A percentile compares a stretch with the other conserved stretches of the same genome.
These are phyloP conservation scores for Fusarium torreyae DNA, from an alignment of 2,329 filamentous ascomycete species.

Conservation along the genomic window DNA sequence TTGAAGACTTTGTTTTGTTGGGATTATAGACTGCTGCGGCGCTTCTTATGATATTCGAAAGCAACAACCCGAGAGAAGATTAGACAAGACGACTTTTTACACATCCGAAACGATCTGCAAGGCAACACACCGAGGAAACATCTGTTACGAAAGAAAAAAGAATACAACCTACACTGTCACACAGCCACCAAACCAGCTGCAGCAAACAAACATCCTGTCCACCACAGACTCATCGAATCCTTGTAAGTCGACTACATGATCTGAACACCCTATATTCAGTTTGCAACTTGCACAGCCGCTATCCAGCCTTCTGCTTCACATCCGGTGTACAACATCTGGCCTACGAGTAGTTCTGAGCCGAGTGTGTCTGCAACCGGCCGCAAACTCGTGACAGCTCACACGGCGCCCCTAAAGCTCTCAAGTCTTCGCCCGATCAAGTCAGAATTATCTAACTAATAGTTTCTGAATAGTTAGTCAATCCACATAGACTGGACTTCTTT, in stretches of 20 bases:
- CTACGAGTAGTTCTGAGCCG: conserved; percentile 43
- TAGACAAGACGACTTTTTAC: conserved; percentile 19
- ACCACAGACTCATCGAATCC: conserved; percentile 32
- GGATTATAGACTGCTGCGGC: conserved; percentile 20
- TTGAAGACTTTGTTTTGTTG: conserved; percentile 14
- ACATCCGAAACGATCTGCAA: conserved; percentile 37
- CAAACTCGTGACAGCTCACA: conserved; percentile 42
- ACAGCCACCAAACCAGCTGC: conserved; percentile 31
- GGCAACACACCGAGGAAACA: conserved; percentile 25
- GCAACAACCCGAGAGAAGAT: conserved; percentile 27
- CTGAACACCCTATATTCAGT: conserved; percentile 19
- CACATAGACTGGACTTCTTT: conserved; percentile 2
- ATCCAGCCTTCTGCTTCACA: conserved; percentile 25
- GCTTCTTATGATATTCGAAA: conserved; percentile 17
- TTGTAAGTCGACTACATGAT: conserved; percentile 47
- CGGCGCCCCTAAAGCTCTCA: conserved; percentile 24
- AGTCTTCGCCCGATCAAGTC: conserved; percentile 18
- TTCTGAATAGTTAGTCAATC: conserved; percentile 15
- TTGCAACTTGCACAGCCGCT: conserved; percentile 19
- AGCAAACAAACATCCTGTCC: conserved; percentile 37
- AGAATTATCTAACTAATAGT: conserved; percentile 31
- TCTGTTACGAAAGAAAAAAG: conserved; percentile 10
- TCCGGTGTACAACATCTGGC: conserved; percentile 38
- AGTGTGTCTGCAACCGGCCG: conserved; percentile 49
- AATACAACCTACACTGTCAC: conserved; percentile 23